phyloP scores from a whole-genome alignment of 768 basidiomycete species.

The Russula dissimulans region DNA sequence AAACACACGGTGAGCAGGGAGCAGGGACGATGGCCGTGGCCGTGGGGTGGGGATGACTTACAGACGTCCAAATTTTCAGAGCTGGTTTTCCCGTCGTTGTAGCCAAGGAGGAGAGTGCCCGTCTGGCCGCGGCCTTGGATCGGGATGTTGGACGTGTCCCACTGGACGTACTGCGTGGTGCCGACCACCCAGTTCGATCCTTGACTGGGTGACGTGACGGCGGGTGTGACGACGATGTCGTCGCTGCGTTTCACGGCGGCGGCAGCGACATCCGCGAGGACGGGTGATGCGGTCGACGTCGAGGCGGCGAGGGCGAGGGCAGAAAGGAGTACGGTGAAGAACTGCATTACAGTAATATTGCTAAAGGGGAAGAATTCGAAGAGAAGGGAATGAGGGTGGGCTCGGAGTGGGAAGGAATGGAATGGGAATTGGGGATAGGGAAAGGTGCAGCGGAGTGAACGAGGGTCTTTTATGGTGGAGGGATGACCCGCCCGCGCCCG shows the following conservation, averaged over 20 bases:
- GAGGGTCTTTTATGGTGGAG: not conserved
- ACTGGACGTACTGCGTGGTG: not conserved
- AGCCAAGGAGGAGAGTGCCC: constrained; percentile 9
- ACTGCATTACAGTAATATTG: not conserved
- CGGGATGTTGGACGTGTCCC: not conserved
- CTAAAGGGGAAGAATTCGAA: not conserved
- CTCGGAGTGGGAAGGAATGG: too few relatives aligned
- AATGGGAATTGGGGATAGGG: too few relatives aligned
- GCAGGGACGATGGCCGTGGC: not conserved
- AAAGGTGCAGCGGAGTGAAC: too few relatives aligned
- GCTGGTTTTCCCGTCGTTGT: not conserved
- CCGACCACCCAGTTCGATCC: not conserved
- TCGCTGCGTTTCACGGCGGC: not conserved
- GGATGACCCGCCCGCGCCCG: not conserved
- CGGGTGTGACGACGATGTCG: not conserved
- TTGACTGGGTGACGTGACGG: not conserved
- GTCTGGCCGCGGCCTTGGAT: not conserved
- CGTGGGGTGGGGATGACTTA: not conserved
- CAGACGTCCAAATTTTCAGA: constrained; percentile 6
- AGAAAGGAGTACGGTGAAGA: constrained; percentile 6
- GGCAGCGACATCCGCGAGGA: not conserved
- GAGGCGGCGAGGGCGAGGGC: constrained; percentile 5
- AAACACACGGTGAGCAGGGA: not conserved
- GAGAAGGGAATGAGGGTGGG: not conserved
- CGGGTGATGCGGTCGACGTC: not conserved